Evolutionary conservation across 2,329 filamentous ascomycete species (phyloP).

Genomic region (Fusarium dlaminii): DNA sequence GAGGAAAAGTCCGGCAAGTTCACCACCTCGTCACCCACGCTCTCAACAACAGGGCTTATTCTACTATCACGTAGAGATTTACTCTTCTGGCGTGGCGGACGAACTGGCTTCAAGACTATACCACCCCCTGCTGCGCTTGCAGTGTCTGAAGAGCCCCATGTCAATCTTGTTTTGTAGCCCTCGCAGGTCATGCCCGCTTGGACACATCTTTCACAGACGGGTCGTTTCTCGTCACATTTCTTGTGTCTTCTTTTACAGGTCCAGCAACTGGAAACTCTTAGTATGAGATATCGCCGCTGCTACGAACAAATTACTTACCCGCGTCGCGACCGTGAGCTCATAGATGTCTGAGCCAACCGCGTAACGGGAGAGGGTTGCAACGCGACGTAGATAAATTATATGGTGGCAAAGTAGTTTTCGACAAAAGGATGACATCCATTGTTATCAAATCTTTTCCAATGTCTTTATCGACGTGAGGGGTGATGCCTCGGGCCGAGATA

Average conservation of each 20-base stretch:
- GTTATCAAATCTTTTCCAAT: neutral
- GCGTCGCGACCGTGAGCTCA: neutral
- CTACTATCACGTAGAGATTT: neutral
- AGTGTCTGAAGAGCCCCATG: conserved; percentile 10
- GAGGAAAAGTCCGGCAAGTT: neutral
- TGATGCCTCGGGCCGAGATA: neutral
- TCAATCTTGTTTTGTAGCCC: conserved; percentile 22
- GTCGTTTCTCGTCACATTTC: conserved; percentile 23
- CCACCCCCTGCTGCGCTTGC: neutral
- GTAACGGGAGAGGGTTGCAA: neutral
- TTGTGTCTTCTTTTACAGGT: conserved; percentile 26
- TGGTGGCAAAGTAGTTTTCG: neutral
- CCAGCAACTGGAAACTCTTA: conserved; percentile 16
- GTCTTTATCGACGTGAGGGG: neutral
- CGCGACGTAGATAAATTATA: neutral
- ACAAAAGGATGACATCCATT: neutral
- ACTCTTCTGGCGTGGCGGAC: neutral
- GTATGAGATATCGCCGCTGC: neutral
- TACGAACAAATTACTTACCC: neutral
- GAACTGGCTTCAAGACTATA: conserved; percentile 12
- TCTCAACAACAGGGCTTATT: neutral
- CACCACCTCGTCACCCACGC: neutral
- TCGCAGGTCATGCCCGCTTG: conserved; percentile 19
- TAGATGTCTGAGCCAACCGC: neutral
- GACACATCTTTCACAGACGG: conserved; percentile 13